Conservation (phyloP, 1,284 basidiomycete genomes). For the Tausonia pullulans region DNA sequence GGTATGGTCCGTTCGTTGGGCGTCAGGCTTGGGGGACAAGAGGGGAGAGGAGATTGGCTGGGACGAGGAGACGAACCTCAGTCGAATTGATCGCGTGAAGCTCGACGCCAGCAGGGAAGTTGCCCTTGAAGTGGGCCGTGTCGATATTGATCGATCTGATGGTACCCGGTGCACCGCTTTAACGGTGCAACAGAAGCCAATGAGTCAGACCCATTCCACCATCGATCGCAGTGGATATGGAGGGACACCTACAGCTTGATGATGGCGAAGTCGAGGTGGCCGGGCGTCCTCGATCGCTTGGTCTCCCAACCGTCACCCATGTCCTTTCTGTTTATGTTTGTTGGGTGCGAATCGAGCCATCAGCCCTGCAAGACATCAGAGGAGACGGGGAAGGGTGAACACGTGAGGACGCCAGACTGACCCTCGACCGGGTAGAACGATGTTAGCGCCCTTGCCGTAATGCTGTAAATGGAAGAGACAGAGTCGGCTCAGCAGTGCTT, state of each 20-base stretch:
- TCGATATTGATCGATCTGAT: slow-evolving; percentile 78
- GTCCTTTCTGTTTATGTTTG: slow-evolving; percentile 41
- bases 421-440: slow-evolving; percentile 81
- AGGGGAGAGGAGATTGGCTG: slow-evolving; percentile 18
- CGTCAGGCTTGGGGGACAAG: too few species aligned
- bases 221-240: too few species aligned
- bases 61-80: slow-evolving; percentile 37
- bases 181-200: too few species aligned
- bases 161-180: slow-evolving; percentile 54
- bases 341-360: too few species aligned
- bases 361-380: too few species aligned
- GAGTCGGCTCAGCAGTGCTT: too few species aligned
- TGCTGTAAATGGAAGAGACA: too few species aligned
- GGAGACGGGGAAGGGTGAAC: too few species aligned
- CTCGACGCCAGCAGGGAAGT: slow-evolving; percentile 84
- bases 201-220: too few species aligned
- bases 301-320: slow-evolving; percentile 99
- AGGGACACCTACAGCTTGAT: slow-evolving; percentile 62
- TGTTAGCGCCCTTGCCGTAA: slow-evolving; percentile 81
- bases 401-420: too few species aligned
- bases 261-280: slow-evolving; percentile 82
- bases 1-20: too few species aligned
- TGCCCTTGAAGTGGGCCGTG: slow-evolving; percentile 91
- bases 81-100: slow-evolving; percentile 52
- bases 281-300: slow-evolving; percentile 64